Evolutionary conservation across 2,329 filamentous ascomycete genomes (phyloP), one percentile per base, ranked within the genome.

Genomic region (Cyclaneusma minus): DNA sequence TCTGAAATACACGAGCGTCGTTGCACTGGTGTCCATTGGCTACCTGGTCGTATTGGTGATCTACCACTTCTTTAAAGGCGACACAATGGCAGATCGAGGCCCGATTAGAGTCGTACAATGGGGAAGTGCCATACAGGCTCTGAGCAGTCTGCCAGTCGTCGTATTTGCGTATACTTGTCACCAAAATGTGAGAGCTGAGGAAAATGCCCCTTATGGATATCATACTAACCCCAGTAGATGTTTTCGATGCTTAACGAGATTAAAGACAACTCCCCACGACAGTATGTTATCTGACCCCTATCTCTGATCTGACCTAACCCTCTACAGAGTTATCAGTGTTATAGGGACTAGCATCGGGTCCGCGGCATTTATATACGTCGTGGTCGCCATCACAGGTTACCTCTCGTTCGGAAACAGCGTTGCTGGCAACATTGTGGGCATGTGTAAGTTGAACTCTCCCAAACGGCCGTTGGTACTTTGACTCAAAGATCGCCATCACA

Each of bases 141-240:
- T 98, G 28, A 83, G 82, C 40, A 85, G 80, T 35, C 70, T 98
- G 36, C 89, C 89, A 0, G 84, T 98, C 28, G 85, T 95, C 30
- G 82, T 98, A 3, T 98, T 98, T 60, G 89, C 87, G n/a, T 98
- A 95, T 50, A 98, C 89, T 2, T 98, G 89, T 49, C 89, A 98
- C 52, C 89, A 98, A 46, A 98, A 98, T 49, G 82, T 89, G 56
- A 38, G 69, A 46, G 6, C 12, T 21, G 7, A 12, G 27, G 20
- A 16, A 30, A 30, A 29, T 3, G 8, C 16, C 10, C 14, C 24
- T 17, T 16, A 12, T n/a, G 12, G 16, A 4, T 16, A 6, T 10
- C 8, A 27, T 42, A 29, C 51, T 56, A 33, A 55, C 39, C 29
- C 13, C 6, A 9, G 1, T 39, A 89, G 81, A 98, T 98, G 89